Conservation (phyloP, 805 yeast species). For the Yarrowia porcina region DNA sequence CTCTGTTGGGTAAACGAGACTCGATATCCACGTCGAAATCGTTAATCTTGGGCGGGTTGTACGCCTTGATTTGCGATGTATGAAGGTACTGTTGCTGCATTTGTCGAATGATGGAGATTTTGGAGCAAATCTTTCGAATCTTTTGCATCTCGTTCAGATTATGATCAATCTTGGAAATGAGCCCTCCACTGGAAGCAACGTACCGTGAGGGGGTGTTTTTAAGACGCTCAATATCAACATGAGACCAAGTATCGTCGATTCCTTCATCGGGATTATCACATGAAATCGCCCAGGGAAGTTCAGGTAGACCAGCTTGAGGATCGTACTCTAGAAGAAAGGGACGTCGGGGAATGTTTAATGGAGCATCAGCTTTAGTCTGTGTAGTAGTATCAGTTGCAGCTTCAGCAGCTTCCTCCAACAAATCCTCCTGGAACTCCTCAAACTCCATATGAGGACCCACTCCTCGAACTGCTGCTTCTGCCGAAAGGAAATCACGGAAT, state of each 20-base stretch:
- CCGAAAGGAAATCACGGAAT: conserved; percentile 27
- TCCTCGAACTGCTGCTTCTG: conserved; percentile 14
- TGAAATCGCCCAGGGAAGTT: conserved; percentile 42
- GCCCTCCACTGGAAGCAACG: conserved; percentile 48
- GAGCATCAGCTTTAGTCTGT: background rate
- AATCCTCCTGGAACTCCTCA: conserved; percentile 30
- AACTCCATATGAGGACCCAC: conserved; percentile 27
- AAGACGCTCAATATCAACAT: conserved; percentile 31
- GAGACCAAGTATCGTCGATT: conserved; percentile 44
- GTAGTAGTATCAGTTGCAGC: background rate
- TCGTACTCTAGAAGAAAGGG: conserved; percentile 68
- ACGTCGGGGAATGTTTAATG: conserved; percentile 36
- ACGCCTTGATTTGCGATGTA: conserved; percentile 68
- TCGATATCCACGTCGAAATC: conserved; percentile 79
- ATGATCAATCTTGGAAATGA: conserved; percentile 55
- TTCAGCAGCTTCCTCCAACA: conserved; percentile 27
- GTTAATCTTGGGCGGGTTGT: conserved; percentile 57
- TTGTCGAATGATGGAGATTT: conserved; percentile 80
- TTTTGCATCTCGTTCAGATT: conserved; percentile 83
- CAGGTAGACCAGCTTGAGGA: conserved; percentile 74
- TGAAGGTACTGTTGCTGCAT: conserved; percentile 82
- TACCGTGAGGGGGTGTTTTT: conserved; percentile 42
- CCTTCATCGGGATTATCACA: conserved; percentile 46
- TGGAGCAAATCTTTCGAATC: conserved; percentile 81
- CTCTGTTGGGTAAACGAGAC: conserved; percentile 70